Base-by-base conservation (phyloP, 2,329 filamentous ascomycete species). In the Chaetothyriales sp. region DNA sequence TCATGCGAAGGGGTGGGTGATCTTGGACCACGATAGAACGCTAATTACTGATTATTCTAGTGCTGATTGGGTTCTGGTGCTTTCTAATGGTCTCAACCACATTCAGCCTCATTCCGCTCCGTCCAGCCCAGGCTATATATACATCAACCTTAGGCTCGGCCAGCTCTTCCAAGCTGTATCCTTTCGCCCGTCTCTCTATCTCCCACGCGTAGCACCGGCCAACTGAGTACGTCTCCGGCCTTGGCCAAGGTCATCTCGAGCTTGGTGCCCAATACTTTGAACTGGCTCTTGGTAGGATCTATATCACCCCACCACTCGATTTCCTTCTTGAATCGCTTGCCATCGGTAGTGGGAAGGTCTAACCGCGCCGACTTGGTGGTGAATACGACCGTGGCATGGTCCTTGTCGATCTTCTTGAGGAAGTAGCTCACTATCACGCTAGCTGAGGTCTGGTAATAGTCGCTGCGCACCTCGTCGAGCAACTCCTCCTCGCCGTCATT, bases 331-430 rank as follows among this genome's bases (percentile, higher is more conserved):
- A 88, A 95, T 50, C 86, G 79, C 75, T 95, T 96, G 52, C 79
- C 74, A 64, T 95, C 90, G 28, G 77, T 79, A 7, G 92, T 98
- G n/a, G 78, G 80, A 42, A 98, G 76, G 64, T 98, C 86, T 44
- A 98, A 76, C 22, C 12, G 10, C 46, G 77, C 72, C 46, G 75
- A 69, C 8, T 68, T 72, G 2, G 76, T 62, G 36, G 72, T 66
- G 65, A 96, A 90, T 20, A 76, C 72, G 45, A 96, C 76, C 57
- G 77, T 83, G 48, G 87, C 84, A 22, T 72, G 77, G 20, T 82
- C 77, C 69, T 90, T 93, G 70, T 89, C 80, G 61, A 98, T 95
- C 72, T 96, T 96, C 74, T 96, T 98, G 50, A 96, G 76, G 70
- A 94, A 98, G 59, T 95, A 83, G 7, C 86, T 92, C 1, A 85